These are phyloP conservation scores for Rosa rugosa DNA, from an alignment of 306 rosid species.

Conservation along the genomic window DNA sequence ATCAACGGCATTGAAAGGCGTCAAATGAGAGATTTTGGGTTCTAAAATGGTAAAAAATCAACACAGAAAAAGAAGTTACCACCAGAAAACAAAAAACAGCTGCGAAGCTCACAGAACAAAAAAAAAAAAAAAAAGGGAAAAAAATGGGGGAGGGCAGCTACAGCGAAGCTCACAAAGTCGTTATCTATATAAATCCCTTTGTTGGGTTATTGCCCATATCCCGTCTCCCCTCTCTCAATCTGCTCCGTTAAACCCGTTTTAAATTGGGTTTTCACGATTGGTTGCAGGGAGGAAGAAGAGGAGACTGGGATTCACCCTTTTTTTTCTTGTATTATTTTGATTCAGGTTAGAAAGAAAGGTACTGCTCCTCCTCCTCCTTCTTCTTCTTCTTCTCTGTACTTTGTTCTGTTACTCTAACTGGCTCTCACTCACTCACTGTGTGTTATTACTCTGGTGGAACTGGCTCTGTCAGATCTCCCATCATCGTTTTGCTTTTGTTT, in stretches of 20 bases:
- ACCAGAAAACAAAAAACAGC: not conserved
- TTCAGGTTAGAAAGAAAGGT: not conserved
- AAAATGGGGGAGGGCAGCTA: not conserved
- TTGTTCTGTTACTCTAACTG: not conserved
- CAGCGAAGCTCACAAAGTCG: conserved; percentile 2
- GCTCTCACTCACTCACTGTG: not conserved
- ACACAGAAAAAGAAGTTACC: not conserved
- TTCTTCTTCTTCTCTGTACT: conserved; percentile 8
- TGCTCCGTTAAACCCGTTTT: not conserved
- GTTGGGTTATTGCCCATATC: not conserved
- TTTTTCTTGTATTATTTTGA: too few relatives aligned
- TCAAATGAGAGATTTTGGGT: not conserved
- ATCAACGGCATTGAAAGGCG: not conserved
- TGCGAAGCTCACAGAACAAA: not conserved
- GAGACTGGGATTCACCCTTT: not conserved
- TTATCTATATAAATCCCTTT: not conserved
- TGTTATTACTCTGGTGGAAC: not conserved
- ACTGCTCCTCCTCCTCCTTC: not conserved
- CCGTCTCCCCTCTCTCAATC: not conserved
- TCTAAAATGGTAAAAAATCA: not conserved
- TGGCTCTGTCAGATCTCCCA: not conserved
- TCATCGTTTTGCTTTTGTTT: not conserved
- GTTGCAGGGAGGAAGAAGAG: not conserved
- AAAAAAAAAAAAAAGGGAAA: not conserved
- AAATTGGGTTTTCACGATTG: not conserved